Evolutionary conservation across 768 basidiomycete genomes (phyloP).

Genomic region (Tricholoma bakamatsutake): DNA sequence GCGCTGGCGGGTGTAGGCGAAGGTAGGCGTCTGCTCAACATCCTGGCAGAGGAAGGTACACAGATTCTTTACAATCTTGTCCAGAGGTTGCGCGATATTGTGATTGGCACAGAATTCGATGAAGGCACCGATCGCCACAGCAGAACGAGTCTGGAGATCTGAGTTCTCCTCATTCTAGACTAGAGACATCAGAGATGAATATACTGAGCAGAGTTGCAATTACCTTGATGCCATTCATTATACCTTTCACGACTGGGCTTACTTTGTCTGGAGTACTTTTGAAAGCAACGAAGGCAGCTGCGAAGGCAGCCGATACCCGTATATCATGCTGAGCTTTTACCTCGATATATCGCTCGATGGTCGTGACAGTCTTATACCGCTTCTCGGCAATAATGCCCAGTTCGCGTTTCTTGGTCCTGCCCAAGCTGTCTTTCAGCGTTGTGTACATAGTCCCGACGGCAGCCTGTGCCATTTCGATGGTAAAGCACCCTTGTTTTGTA

Average conservation of each 20-base stretch:
- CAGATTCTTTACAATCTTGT: slow-evolving; percentile 96
- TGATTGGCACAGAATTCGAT: slow-evolving; percentile 76
- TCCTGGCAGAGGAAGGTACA: slow-evolving; percentile 97
- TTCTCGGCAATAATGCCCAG: slow-evolving; percentile 71
- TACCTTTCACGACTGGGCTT: slow-evolving; percentile 91
- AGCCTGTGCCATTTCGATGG: slow-evolving; percentile 68
- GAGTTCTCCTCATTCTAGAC: slow-evolving; percentile 79
- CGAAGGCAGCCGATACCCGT: slow-evolving; percentile 84
- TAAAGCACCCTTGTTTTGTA: slow-evolving; percentile 60
- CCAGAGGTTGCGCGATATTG: slow-evolving; percentile 76
- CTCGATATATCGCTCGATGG: slow-evolving; percentile 75
- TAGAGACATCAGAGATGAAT: background rate
- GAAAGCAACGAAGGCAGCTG: slow-evolving; percentile 87
- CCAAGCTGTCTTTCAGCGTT: slow-evolving; percentile 67
- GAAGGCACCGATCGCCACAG: slow-evolving; percentile 80
- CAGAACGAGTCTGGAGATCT: slow-evolving; percentile 85
- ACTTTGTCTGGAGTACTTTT: slow-evolving; percentile 86
- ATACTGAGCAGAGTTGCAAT: slow-evolving; percentile 11
- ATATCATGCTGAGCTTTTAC: slow-evolving; percentile 83
- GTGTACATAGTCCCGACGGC: slow-evolving; percentile 68
- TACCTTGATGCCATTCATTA: slow-evolving; percentile 98
- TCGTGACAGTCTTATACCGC: slow-evolving; percentile 56
- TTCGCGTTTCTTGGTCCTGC: slow-evolving; percentile 75
- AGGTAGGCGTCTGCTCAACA: slow-evolving; percentile 82
- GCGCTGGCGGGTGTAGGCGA: slow-evolving; percentile 57